Percentiles rank a stretch among this genome's conserved stretches.
Conservation (phyloP, 148 eudicot genomes). For the Vaccinium corymbosum region DNA sequence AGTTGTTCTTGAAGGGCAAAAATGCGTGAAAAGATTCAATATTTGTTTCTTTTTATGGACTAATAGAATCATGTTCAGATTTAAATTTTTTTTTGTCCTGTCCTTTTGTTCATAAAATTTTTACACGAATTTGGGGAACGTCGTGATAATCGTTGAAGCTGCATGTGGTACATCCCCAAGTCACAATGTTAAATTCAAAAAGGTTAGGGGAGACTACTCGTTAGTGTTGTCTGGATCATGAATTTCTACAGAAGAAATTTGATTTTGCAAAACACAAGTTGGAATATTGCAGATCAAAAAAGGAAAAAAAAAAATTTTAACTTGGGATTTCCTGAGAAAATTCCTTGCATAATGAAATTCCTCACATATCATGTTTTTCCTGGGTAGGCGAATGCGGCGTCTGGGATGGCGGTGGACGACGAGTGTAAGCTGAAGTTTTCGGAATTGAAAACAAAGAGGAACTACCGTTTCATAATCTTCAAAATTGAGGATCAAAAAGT, state of each 20-base stretch:
- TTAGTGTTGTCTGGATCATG: neutral
- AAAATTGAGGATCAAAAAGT: conserved; percentile 73
- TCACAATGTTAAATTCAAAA: neutral
- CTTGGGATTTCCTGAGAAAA: neutral
- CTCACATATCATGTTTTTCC: neutral
- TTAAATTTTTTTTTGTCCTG: neutral
- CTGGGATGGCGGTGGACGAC: conserved; percentile 74
- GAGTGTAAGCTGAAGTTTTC: conserved; percentile 71
- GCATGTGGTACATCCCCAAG: neutral
- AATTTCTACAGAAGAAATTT: neutral
- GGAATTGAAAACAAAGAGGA: conserved; percentile 66
- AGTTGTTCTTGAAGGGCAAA: neutral
- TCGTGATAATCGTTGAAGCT: neutral
- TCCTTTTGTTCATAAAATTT: no score
- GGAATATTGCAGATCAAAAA: no score
- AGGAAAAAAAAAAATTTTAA: no score
- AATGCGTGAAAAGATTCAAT: neutral
- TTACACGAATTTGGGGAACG: no score
- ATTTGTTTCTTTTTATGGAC: neutral
- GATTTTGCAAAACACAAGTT: no score
- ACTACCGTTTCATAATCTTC: conserved; percentile 54
- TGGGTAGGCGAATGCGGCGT: conserved; percentile 69
- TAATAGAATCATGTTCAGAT: neutral
- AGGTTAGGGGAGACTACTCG: neutral
- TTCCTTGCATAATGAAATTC: neutral